Conservation (phyloP, 208 protist species). For the Trypanosoma scelopori region DNA sequence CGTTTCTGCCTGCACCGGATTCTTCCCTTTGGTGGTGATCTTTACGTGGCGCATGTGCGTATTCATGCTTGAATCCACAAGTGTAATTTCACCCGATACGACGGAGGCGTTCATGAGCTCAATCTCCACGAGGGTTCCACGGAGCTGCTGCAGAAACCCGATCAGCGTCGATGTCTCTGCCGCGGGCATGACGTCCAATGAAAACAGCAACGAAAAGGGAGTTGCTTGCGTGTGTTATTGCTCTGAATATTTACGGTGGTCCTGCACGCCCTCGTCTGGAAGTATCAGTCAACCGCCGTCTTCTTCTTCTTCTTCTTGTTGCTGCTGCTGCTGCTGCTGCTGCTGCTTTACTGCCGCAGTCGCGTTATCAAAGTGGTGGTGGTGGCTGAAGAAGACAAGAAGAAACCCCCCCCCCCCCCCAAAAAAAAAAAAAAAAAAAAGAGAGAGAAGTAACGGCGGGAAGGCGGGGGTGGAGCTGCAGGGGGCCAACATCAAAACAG, state of each 20-base stretch:
- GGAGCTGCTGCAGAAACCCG: slow-evolving; percentile 97
- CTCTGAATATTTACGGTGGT: no score
- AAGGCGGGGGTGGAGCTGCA: no score
- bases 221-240: no score
- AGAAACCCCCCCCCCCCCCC: background rate
- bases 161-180: slow-evolving; percentile 75
- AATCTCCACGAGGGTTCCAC: slow-evolving; percentile 97
- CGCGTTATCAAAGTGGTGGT: no score
- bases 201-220: no score
- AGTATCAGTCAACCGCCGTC: background rate
- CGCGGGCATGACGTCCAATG: slow-evolving; percentile 21
- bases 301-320: no score
- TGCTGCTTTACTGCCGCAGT: background rate
- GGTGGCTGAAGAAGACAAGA: no score
- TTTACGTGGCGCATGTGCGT: slow-evolving; percentile 98
- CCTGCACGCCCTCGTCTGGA: no score
- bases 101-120: slow-evolving; percentile 99
- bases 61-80: slow-evolving; percentile 96
- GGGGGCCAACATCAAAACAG: background rate
- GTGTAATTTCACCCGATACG: slow-evolving; percentile 85
- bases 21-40: slow-evolving; percentile 95
- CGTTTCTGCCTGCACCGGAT: slow-evolving; percentile 94
- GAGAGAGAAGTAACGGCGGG: background rate
- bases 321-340: no score
- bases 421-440: slow-evolving; percentile 5